Conservation (phyloP, 1,284 basidiomycete species). For the Rhizoctonia solani region DNA sequence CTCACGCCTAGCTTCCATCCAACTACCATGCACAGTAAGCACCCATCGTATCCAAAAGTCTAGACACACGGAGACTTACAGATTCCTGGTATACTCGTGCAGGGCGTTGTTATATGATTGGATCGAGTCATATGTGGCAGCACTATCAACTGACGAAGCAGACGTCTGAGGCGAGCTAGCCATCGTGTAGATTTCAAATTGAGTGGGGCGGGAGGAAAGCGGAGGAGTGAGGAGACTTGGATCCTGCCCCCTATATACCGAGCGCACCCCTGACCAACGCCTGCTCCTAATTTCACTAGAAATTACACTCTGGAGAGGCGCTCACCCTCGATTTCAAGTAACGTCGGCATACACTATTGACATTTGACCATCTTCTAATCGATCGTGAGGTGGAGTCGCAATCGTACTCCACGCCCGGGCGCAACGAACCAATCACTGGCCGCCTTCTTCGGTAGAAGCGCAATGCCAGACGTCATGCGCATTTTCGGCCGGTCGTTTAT, state of each 20-base stretch:
- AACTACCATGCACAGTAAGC: constrained; percentile 6
- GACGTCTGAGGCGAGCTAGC: constrained; percentile 19
- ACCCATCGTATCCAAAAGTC: not conserved
- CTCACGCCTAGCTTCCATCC: constrained; percentile 25
- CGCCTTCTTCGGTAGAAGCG: constrained; percentile 13
- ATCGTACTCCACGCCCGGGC: not conserved
- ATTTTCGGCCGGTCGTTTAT: not conserved
- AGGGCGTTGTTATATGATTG: constrained; percentile 24
- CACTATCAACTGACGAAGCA: not conserved
- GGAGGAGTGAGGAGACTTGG: no score
- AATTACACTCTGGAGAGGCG: no score
- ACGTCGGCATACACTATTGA: not conserved
- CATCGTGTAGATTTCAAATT: not conserved
- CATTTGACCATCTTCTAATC: not conserved
- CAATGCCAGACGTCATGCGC: not conserved
- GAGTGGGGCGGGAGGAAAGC: not conserved
- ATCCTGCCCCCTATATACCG: not conserved
- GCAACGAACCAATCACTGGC: not conserved
- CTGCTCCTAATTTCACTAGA: not conserved
- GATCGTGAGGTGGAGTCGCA: not conserved
- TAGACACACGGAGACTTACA: constrained; percentile 6
- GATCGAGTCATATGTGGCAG: constrained; percentile 25
- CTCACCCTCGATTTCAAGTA: not conserved
- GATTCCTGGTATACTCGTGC: constrained; percentile 23
- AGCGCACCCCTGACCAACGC: not conserved